These are phyloP conservation scores for Samsoniella hepiali DNA, from an alignment of 2,329 filamentous ascomycete genomes.

Conservation along the genomic window DNA sequence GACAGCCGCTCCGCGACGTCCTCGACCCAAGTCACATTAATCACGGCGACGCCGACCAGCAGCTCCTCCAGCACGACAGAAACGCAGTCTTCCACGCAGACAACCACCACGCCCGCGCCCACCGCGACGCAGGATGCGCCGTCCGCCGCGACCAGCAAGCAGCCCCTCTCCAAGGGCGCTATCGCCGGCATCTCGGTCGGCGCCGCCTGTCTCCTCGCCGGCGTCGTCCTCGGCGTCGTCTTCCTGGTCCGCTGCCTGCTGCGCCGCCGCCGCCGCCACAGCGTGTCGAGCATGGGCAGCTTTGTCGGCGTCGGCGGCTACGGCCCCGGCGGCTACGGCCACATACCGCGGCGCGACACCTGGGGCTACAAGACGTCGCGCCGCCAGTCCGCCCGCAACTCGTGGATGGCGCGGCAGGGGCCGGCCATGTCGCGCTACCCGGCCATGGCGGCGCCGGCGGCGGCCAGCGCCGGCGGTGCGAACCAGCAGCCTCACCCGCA, in stretches of 20 bases:
- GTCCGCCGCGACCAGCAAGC: slow-evolving; percentile 17
- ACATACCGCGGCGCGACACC: slow-evolving; percentile 31
- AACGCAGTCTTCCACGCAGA: slow-evolving; percentile 12
- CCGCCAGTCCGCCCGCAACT: slow-evolving; percentile 23
- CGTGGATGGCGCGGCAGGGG: slow-evolving; percentile 29
- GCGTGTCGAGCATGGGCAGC: slow-evolving; percentile 37
- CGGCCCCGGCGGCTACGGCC: background rate
- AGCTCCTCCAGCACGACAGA: background rate
- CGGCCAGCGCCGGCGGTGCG: background rate
- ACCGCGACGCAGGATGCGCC: slow-evolving; percentile 16
- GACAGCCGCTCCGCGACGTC: slow-evolving; percentile 12
- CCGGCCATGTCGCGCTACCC: slow-evolving; percentile 11
- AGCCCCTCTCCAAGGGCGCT: slow-evolving; percentile 38
- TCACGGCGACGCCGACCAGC: slow-evolving; percentile 2
- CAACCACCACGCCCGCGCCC: slow-evolving; percentile 18
- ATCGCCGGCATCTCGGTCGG: slow-evolving; percentile 59
- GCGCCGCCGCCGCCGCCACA: slow-evolving; percentile 39
- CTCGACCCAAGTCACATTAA: slow-evolving; percentile 2
- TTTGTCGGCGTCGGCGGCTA: slow-evolving; percentile 31
- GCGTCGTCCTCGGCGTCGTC: slow-evolving; percentile 48
- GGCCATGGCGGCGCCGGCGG: background rate
- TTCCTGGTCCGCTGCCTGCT: slow-evolving; percentile 38
- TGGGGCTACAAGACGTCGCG: slow-evolving; percentile 31
- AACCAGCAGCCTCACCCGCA: slow-evolving; percentile 8
- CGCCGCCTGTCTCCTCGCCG: slow-evolving; percentile 43